These are phyloP conservation scores for Pestalotiopsis sp. DNA, from an alignment of 2,329 filamentous ascomycete species.

Conservation along the genomic window DNA sequence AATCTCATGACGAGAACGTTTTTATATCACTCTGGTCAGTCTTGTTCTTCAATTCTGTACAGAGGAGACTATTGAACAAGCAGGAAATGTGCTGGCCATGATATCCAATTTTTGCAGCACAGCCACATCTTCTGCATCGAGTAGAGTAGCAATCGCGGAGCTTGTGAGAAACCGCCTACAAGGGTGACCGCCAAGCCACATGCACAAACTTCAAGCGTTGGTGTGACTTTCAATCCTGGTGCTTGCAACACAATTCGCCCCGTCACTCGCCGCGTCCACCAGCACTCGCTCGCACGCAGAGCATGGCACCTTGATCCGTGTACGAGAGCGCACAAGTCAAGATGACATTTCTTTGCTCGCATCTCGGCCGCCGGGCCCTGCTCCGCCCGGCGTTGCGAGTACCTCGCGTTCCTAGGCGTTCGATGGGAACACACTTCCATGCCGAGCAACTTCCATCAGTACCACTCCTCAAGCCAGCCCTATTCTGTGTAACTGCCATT, in stretches of 20 bases:
- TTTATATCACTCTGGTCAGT: no score
- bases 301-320: not conserved
- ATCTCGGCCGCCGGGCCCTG: not conserved
- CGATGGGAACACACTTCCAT: not conserved
- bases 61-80: no score
- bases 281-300: not conserved
- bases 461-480: slow-evolving; percentile 22
- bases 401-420: not conserved
- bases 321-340: not conserved
- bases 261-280: not conserved
- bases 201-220: no score
- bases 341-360: not conserved
- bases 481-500: slow-evolving; percentile 26
- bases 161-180: no score
- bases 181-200: no score
- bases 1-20: no score
- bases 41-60: no score
- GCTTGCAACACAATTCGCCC: not conserved
- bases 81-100: no score
- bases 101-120: no score
- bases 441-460: slow-evolving; percentile 14
- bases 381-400: not conserved
- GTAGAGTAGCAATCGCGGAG: no score
- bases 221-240: not conserved
- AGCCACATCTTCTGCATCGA: no score